Percentiles rank a stretch among this genome's conserved stretches.
Conservation (phyloP, 345 rosid species). For the Geranium brycei region DNA sequence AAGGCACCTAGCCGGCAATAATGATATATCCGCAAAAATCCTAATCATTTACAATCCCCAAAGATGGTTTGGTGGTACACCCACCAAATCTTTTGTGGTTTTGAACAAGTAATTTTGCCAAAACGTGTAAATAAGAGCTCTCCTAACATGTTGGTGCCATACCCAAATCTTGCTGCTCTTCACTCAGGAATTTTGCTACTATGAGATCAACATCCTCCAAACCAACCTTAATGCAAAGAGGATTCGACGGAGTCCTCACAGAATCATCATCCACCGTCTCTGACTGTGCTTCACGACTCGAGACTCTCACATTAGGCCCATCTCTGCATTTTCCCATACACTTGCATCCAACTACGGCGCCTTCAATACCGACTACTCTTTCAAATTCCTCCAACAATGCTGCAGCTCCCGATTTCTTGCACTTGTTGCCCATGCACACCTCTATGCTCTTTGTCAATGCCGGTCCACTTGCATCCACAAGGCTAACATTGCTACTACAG, state of each 20-base stretch:
- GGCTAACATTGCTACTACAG: no score
- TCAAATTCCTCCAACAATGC: slow-evolving; percentile 45
- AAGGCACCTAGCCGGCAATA: no score
- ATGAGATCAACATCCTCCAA: slow-evolving; percentile 52
- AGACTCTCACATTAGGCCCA: slow-evolving; percentile 52
- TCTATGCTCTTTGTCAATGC: slow-evolving; percentile 27
- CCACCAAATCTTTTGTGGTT: no score
- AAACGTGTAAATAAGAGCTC: no score
- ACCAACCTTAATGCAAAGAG: slow-evolving; percentile 53
- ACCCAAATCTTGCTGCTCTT: slow-evolving; percentile 13
- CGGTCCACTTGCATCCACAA: no score
- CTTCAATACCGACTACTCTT: slow-evolving; percentile 35
- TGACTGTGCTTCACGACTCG: slow-evolving; percentile 10
- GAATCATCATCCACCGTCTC: slow-evolving; percentile 13
- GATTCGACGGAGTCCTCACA: slow-evolving; percentile 24
- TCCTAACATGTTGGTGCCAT: no score
- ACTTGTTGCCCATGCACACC: slow-evolving; percentile 72
- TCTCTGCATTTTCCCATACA: slow-evolving; percentile 71
- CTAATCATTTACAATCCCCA: no score
- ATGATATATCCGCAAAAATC: no score
- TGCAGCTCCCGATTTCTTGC: slow-evolving; percentile 52
- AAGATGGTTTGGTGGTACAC: no score
- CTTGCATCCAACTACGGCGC: slow-evolving; percentile 48
- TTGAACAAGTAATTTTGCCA: no score
- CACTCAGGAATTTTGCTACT: slow-evolving; percentile 29